These are phyloP conservation scores for Collybia sp. DNA, from an alignment of 768 basidiomycete genomes.

Conservation along the genomic window DNA sequence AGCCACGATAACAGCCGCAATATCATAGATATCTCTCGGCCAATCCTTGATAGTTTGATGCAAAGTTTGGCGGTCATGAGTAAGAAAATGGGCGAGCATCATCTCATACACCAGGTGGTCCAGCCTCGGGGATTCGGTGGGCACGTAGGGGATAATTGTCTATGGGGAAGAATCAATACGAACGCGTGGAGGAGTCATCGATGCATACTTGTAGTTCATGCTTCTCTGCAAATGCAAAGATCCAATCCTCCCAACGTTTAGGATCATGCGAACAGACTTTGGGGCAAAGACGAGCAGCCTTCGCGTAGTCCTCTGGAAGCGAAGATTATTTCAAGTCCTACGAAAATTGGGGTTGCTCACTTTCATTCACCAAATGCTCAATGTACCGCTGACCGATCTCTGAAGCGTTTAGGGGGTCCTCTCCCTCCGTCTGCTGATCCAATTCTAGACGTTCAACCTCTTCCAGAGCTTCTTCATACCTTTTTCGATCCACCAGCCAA, in stretches of 20 bases:
- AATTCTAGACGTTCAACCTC: conserved; percentile 68
- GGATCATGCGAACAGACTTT: conserved; percentile 80
- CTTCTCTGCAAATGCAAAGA: conserved; percentile 84
- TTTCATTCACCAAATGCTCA: conserved; percentile 77
- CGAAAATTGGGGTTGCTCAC: conserved; percentile 36
- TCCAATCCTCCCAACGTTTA: conserved; percentile 94
- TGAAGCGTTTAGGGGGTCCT: conserved; percentile 43
- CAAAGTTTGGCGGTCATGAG: conserved; percentile 76
- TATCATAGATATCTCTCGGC: conserved; percentile 90
- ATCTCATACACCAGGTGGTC: conserved; percentile 90
- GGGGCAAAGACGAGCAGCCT: conserved; percentile 79
- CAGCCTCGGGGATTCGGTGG: conserved; percentile 76
- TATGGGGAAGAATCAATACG: conserved; percentile 21
- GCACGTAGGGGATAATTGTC: conserved; percentile 87
- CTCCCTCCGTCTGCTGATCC: conserved; percentile 18
- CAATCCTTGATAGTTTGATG: conserved; percentile 79
- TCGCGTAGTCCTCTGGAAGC: conserved; percentile 47
- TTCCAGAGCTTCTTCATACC: conserved; percentile 87
- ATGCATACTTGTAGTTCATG: conserved; percentile 63
- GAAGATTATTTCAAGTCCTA: not conserved
- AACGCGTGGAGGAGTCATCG: not conserved
- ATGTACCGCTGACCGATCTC: conserved; percentile 87
- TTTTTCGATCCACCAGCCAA: conserved; percentile 84
- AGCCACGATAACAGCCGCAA: conserved; percentile 83
- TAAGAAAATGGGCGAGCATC: conserved; percentile 84